A percentile compares a stretch with the other conserved stretches of the same genome.
Evolutionary conservation across 305 asterid genomes (phyloP).

Genomic region (Ilex paraguariensis): DNA sequence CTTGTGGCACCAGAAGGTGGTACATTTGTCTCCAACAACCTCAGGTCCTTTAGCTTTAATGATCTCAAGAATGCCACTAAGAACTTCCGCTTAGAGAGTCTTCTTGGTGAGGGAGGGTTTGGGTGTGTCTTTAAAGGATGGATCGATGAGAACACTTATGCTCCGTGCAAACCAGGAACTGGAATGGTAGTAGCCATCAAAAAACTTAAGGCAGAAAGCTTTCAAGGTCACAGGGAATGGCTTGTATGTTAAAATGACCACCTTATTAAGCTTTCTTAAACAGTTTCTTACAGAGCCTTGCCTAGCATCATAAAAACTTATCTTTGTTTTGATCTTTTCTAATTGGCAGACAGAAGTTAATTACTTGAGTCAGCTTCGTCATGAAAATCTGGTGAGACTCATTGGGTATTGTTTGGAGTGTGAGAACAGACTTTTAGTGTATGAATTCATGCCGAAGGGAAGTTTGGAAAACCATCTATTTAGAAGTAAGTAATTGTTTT

Average conservation of each 20-base stretch:
- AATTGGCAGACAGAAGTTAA: conserved; percentile 62
- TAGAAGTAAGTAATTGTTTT: conserved; percentile 40
- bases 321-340: conserved; percentile 1
- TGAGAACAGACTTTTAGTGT: conserved; percentile 57
- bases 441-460: conserved; percentile 80
- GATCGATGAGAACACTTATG: conserved; percentile 60
- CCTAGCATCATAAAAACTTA: no score
- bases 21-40: conserved; percentile 31
- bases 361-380: conserved; percentile 58
- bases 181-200: conserved; percentile 77
- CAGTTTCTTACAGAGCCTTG: background rate
- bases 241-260: conserved; percentile 40
- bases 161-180: conserved; percentile 60
- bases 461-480: conserved; percentile 80
- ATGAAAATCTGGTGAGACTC: conserved; percentile 63
- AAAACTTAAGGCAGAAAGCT: conserved; percentile 61
- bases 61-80: conserved; percentile 66
- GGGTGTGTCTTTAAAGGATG: conserved; percentile 80
- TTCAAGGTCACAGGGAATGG: conserved; percentile 89
- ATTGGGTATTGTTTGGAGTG: conserved; percentile 68
- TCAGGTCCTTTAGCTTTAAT: conserved; percentile 49
- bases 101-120: conserved; percentile 86
- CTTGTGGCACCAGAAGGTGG: conserved; percentile 4
- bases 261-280: background rate
- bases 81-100: conserved; percentile 59